phyloP scores from a whole-genome alignment of 2,329 filamentous ascomycete genomes.

The Colletotrichum tropicale region DNA sequence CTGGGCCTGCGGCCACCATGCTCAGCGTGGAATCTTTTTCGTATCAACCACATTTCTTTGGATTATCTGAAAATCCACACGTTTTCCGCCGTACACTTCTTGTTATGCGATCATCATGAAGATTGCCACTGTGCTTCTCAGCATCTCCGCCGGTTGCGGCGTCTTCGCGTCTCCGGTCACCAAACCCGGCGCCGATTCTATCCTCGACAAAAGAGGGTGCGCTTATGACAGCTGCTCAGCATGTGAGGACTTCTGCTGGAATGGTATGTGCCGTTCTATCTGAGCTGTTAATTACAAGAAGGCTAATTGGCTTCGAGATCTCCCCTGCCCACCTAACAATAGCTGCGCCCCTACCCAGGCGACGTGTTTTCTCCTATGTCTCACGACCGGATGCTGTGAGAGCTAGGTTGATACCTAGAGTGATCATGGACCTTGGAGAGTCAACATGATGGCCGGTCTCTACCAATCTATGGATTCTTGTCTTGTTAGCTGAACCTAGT shows the following conservation, averaged over 20 bases:
- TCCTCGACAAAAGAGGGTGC: not conserved
- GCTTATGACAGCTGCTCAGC: not conserved
- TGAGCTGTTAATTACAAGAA: not conserved
- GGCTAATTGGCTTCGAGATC: not conserved
- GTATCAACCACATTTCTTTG: not conserved
- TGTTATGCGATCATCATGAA: not conserved
- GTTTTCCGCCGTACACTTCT: not conserved
- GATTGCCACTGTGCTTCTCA: rapidly evolving
- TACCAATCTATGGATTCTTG: no score
- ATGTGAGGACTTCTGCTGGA: not conserved
- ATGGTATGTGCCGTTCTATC: rapidly evolving
- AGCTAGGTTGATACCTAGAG: not conserved
- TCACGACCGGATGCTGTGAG: not conserved
- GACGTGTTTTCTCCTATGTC: not conserved
- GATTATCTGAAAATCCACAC: not conserved
- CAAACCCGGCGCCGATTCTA: not conserved
- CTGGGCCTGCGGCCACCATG: no score
- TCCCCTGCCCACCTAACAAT: not conserved
- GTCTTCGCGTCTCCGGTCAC: not conserved
- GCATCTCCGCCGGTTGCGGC: not conserved
- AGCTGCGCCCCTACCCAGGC: not conserved
- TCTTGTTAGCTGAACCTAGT: no score
- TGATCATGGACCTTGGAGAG: not conserved
- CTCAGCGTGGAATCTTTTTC: rapidly evolving
- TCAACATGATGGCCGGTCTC: no score